Base-by-base conservation (phyloP, 208 protist species). In the Trypanosoma boissoni region DNA sequence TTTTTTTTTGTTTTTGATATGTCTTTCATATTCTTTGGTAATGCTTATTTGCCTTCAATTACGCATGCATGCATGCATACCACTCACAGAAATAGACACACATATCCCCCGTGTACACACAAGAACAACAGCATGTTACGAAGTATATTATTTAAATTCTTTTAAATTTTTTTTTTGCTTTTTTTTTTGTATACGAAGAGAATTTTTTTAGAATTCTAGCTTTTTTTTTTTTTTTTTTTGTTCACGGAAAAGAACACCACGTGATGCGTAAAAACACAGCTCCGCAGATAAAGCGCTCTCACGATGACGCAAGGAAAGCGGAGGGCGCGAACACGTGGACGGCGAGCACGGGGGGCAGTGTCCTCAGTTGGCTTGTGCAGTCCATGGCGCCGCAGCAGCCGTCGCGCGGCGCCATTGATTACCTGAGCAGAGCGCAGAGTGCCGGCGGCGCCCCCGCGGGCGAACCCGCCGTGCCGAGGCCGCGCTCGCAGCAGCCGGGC, bases 341-440 rank as follows among this genome's bases (percentile, higher is more conserved):
- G 2, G 45, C 41, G 3, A 66, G 61, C 12, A 63, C 74, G 12
- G 79, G 80, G 16, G 79, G 77, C 43, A 81, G 76, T 56, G 80
- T 85, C 45, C 54, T 91, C 29, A 69, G 64, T 42, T 91, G 84
- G 84, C 58, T 91, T 16, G 61, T 69, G 20, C 83, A 91, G 49
- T 75, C 80, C 26, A n/a, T n/a, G n/a, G 49, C 72, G 5, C 68
- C 71, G 2, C 68, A 76, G 57, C 66, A 65, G 41, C 58, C 56
- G 4, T 86, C 78, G 12, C 51, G 60, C 14, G 77, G 83, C 23
- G 72, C 79, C 2, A 74, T 91, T 44, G 83, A 91, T 62, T 91
- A 91, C 53, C 58, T 91, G 23, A 81, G 56, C 54, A 80, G 83
- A 66, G 54, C 60, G 6, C 49, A 58, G 20, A n/a, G 45, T n/a